Evolutionary conservation across 805 yeast genomes (phyloP).

Genomic region (Nakazawaea holstii): DNA sequence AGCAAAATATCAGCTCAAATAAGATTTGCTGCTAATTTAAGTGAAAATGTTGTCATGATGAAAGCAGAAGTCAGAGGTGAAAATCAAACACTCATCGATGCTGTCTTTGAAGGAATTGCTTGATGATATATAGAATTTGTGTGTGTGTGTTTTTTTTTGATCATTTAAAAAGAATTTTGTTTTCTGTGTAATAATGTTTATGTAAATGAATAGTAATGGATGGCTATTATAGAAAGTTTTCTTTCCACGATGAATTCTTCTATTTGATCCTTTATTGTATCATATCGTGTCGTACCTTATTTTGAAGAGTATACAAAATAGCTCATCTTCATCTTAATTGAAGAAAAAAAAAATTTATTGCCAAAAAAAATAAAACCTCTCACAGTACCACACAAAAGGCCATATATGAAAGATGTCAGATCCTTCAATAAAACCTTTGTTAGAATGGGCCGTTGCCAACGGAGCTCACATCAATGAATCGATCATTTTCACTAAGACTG

Average conservation of each 20-base stretch:
- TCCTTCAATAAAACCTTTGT: neutral
- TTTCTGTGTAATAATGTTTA: neutral
- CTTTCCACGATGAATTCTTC: too few relatives aligned
- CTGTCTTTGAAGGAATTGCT: conserved; percentile 47
- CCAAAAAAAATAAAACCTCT: neutral
- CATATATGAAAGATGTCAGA: neutral
- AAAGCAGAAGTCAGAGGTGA: conserved; percentile 57
- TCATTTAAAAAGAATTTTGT: neutral
- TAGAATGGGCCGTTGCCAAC: conserved; percentile 29
- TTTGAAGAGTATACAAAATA: too few relatives aligned
- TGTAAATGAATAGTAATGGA: too few relatives aligned
- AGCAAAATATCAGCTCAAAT: conserved; percentile 45
- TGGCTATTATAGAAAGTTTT: too few relatives aligned
- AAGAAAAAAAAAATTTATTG: neutral
- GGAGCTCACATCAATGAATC: conserved; percentile 33
- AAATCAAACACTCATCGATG: conserved; percentile 40
- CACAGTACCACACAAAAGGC: neutral
- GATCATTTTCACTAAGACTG: conserved; percentile 26
- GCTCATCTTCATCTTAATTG: neutral
- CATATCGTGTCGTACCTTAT: too few relatives aligned
- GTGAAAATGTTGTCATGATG: conserved; percentile 39
- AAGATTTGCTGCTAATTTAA: conserved; percentile 44
- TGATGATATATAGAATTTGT: conserved; percentile 12
- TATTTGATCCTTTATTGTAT: too few relatives aligned
- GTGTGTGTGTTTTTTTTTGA: neutral